Percentiles rank a stretch among this genome's conserved stretches.
These are phyloP conservation scores for Lodderomyces jiufengensis DNA, from an alignment of 1,139 yeast species.

Conservation along the genomic window DNA sequence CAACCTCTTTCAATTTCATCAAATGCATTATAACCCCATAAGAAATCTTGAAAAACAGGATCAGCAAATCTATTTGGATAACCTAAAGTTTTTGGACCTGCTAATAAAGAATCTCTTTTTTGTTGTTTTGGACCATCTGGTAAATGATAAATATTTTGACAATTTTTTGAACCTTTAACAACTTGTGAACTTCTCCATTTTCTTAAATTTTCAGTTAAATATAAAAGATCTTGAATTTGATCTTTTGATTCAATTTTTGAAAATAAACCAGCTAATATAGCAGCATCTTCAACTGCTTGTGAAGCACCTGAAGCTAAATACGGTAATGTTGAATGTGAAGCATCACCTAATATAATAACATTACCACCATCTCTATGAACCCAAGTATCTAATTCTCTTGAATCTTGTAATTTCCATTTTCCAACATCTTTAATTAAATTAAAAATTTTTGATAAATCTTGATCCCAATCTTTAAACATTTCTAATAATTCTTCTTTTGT, in stretches of 20 bases:
- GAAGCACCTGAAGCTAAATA: constrained; percentile 41
- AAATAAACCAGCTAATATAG: constrained; percentile 18
- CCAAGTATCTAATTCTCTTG: constrained; percentile 23
- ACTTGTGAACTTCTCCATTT: constrained; percentile 24
- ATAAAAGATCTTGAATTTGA: constrained; percentile 15
- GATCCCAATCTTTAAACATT: constrained; percentile 29
- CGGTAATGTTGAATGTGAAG: constrained; percentile 37
- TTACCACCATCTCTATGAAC: constrained; percentile 16
- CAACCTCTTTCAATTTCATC: constrained; percentile 19
- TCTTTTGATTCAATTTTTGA: constrained; percentile 11
- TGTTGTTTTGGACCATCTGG: constrained; percentile 22
- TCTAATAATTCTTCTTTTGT: constrained; percentile 21
- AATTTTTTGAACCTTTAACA: constrained; percentile 21
- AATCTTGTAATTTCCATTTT: constrained; percentile 29
- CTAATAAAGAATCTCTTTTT: constrained; percentile 17
- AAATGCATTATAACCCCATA: constrained; percentile 26
- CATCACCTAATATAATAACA: constrained; percentile 33
- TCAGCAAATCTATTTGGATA: constrained; percentile 28
- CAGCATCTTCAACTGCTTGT: constrained; percentile 34
- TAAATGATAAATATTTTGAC: constrained; percentile 23
- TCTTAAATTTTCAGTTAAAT: constrained; percentile 18
- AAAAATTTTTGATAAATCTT: constrained; percentile 20
- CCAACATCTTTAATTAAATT: constrained; percentile 19
- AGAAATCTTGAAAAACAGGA: constrained; percentile 21
- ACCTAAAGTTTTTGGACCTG: constrained; percentile 13